A percentile compares a stretch with the other conserved stretches of the same genome.
phyloP scores from a whole-genome alignment of 2,329 filamentous ascomycete species.

The Raffaelea arxii region DNA sequence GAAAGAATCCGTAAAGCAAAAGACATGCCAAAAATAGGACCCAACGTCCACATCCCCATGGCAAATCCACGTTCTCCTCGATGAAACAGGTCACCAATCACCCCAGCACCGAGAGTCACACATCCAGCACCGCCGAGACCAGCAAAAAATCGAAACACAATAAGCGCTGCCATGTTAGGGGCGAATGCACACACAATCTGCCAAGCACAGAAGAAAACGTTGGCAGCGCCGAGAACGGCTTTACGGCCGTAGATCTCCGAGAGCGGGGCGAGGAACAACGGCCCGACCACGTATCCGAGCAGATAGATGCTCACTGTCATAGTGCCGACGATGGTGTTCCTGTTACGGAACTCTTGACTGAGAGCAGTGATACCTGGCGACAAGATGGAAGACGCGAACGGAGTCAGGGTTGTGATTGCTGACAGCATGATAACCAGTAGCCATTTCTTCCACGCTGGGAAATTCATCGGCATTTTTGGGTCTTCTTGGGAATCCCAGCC shows the following conservation, averaged over 20 bases:
- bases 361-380: too few relatives aligned
- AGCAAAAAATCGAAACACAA: conserved; percentile 53
- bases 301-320: conserved; percentile 58
- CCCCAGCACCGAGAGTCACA: conserved; percentile 59
- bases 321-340: too few relatives aligned
- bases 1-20: conserved; percentile 16
- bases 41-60: conserved; percentile 37
- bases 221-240: conserved; percentile 30
- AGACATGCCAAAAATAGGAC: conserved; percentile 30
- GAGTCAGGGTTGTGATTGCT: too few relatives aligned
- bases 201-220: conserved; percentile 31
- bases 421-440: too few relatives aligned
- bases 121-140: conserved; percentile 55
- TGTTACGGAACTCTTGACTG: too few relatives aligned
- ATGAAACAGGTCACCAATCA: conserved; percentile 52
- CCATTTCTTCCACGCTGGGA: too few relatives aligned
- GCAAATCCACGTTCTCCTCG: conserved; percentile 46
- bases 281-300: conserved; percentile 50
- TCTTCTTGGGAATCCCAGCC: too few relatives aligned
- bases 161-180: conserved; percentile 36
- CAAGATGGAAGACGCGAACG: too few relatives aligned
- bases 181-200: conserved; percentile 43
- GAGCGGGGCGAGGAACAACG: conserved; percentile 46
- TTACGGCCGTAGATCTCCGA: conserved; percentile 49
- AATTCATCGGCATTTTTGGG: too few relatives aligned